These are phyloP conservation scores for Heterobasidion annosum DNA, from an alignment of 1,284 basidiomycete genomes.

Conservation along the genomic window DNA sequence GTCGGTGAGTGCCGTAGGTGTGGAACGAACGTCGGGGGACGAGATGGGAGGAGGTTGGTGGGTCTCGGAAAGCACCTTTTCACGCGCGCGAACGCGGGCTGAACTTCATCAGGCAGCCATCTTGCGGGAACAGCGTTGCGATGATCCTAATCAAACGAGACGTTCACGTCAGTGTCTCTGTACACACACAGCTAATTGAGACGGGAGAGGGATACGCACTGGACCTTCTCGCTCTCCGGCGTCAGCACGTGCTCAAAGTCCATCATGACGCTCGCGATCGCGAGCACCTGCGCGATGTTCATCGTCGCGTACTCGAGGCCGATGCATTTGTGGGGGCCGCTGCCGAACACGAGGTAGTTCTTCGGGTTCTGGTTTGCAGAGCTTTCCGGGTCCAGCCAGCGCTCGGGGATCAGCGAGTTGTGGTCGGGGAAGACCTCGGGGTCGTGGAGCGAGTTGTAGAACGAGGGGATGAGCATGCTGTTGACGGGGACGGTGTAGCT, in stretches of 20 bases:
- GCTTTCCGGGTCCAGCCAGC: slow-evolving; percentile 85
- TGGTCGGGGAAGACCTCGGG: slow-evolving; percentile 83
- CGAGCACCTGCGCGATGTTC: slow-evolving; percentile 86
- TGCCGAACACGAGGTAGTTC: slow-evolving; percentile 95
- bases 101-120: slow-evolving; percentile 81
- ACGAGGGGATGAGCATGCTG: slow-evolving; percentile 96
- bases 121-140: slow-evolving; percentile 92
- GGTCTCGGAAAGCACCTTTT: not conserved
- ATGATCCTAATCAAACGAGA: slow-evolving; percentile 53
- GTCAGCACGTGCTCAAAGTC: slow-evolving; percentile 89
- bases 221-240: slow-evolving; percentile 71
- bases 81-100: slow-evolving; percentile 32
- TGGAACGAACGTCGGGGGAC: no score
- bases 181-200: slow-evolving; percentile 5
- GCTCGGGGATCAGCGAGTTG: slow-evolving; percentile 78
- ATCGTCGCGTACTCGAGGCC: slow-evolving; percentile 89
- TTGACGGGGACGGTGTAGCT: slow-evolving; percentile 89
- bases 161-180: not conserved
- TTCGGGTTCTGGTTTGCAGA: slow-evolving; percentile 81
- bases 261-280: slow-evolving; percentile 76
- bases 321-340: slow-evolving; percentile 91
- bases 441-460: slow-evolving; percentile 93
- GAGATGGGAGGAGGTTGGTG: no score
- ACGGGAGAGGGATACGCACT: slow-evolving; percentile 36
- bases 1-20: no score